Conservation (phyloP, 371 early-diverging fungal species). For the Rhizopus stolonifer region DNA sequence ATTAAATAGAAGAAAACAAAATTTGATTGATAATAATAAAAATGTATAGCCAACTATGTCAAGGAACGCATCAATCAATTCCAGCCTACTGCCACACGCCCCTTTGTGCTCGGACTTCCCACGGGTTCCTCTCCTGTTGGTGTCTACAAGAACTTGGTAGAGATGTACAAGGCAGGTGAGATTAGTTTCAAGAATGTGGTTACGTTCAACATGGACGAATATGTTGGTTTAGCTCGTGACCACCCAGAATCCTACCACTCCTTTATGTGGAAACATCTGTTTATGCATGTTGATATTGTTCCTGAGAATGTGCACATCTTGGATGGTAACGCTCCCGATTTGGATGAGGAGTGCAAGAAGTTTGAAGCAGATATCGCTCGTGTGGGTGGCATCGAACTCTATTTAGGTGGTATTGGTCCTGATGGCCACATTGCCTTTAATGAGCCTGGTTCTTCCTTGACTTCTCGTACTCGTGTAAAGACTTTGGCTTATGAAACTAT, state of each 20-base stretch:
- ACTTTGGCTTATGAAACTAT: conserved; percentile 90
- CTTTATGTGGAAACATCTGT: conserved; percentile 67
- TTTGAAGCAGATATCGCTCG: conserved; percentile 61
- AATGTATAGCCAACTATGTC: conserved; percentile 57
- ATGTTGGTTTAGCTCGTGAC: conserved; percentile 57
- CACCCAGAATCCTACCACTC: conserved; percentile 66
- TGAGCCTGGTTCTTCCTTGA: conserved; percentile 83
- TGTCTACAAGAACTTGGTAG: conserved; percentile 58
- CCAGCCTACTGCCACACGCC: conserved; percentile 53
- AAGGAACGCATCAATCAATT: conserved; percentile 62
- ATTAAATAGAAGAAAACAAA: too few relatives aligned
- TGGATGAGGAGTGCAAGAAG: conserved; percentile 59
- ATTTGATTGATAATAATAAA: too few relatives aligned
- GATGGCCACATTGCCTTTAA: conserved; percentile 86
- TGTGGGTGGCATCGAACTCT: conserved; percentile 64
- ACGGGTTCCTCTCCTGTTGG: conserved; percentile 66
- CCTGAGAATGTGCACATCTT: conserved; percentile 62
- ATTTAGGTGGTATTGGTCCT: conserved; percentile 42
- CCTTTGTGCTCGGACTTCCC: conserved; percentile 66
- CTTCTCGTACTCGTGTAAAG: conserved; percentile 82
- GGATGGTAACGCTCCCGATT: conserved; percentile 63
- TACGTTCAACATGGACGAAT: conserved; percentile 64
- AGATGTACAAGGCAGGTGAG: conserved; percentile 51
- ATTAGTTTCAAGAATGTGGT: conserved; percentile 55
- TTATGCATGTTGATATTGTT: conserved; percentile 62